These are phyloP conservation scores for Albizia julibrissin DNA, from an alignment of 306 rosid genomes.

Conservation along the genomic window DNA sequence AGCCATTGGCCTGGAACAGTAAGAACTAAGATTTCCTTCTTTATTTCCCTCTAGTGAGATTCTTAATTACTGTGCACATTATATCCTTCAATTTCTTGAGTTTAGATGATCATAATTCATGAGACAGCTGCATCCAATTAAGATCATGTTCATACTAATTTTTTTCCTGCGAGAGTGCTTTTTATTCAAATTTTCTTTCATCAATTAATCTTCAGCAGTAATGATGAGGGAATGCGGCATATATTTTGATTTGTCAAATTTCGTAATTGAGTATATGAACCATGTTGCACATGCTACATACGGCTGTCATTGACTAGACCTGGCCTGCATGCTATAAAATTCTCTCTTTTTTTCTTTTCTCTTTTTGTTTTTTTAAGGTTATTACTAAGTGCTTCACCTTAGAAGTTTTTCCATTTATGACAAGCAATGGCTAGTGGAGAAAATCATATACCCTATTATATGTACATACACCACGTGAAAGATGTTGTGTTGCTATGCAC, in stretches of 20 bases:
- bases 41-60: slow-evolving; percentile 15
- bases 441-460: slow-evolving; percentile 1
- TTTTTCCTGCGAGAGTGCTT: neutral
- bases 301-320: slow-evolving; percentile 28
- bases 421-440: slow-evolving; percentile 3
- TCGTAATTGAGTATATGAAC: slow-evolving; percentile 22
- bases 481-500: neutral
- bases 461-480: neutral
- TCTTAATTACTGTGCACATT: slow-evolving; percentile 11
- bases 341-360: neutral
- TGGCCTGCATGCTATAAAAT: slow-evolving; percentile 16
- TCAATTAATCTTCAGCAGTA: neutral
- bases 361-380: neutral
- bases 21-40: slow-evolving; percentile 22
- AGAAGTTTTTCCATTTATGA: slow-evolving; percentile 11
- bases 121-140: neutral
- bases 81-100: neutral
- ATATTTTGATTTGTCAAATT: slow-evolving; percentile 3
- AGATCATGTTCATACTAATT: neutral
- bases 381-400: neutral
- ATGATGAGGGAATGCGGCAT: neutral
- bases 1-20: slow-evolving; percentile 28
- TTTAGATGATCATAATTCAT: neutral
- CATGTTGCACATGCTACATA: slow-evolving; percentile 34
- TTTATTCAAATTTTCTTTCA: neutral